Evolutionary conservation across 495 filamentous ascomycete species (phyloP).

Genomic region (Opeltia flavorubescens): DNA sequence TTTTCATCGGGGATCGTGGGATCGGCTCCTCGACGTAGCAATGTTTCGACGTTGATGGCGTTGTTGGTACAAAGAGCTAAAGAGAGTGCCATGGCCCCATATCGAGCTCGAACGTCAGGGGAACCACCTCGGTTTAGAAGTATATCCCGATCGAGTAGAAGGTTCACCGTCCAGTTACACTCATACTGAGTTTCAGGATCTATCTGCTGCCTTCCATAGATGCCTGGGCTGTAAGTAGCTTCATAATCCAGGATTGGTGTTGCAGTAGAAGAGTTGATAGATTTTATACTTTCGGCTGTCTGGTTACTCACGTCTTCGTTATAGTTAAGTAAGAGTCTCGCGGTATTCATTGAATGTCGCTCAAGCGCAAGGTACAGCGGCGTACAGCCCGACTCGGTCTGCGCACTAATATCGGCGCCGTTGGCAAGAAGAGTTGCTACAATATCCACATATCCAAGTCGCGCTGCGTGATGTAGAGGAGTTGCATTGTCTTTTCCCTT

Average conservation of each 20-base stretch:
- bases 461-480: slow-evolving; percentile 46
- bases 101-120: no score
- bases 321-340: neutral
- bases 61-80: neutral
- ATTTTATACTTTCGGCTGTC: no score
- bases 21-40: neutral
- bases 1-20: neutral
- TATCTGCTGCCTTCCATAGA: no score
- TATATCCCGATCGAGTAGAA: no score
- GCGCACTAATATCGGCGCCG: neutral
- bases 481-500: neutral
- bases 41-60: neutral
- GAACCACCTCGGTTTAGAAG: no score
- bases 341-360: neutral
- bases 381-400: neutral
- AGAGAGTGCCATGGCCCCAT: neutral
- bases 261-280: no score
- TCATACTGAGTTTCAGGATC: no score
- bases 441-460: slow-evolving; percentile 29
- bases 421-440: neutral
- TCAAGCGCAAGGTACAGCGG: neutral
- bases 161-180: no score
- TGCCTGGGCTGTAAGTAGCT: no score
- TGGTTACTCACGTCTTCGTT: no score
- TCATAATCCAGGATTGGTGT: no score